Conservation (phyloP, 768 basidiomycete species). For the Kwoniella sp. region DNA sequence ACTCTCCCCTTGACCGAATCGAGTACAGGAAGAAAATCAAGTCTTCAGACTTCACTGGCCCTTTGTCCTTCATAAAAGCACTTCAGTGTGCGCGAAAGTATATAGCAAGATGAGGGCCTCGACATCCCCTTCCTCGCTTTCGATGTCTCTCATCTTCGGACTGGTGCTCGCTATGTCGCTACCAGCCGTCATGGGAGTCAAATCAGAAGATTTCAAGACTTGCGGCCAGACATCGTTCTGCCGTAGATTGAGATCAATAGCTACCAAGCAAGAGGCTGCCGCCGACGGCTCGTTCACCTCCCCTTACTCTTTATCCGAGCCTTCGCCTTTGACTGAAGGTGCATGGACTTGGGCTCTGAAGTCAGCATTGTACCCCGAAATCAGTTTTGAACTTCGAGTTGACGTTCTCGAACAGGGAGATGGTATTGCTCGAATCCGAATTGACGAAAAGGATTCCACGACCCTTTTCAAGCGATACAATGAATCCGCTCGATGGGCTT, state of each 20-base stretch:
- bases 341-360: conserved; percentile 72
- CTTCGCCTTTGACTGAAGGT: conserved; percentile 12
- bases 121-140: not conserved
- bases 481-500: conserved; percentile 86
- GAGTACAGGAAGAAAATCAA: not conserved
- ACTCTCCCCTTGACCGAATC: not conserved
- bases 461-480: conserved; percentile 81
- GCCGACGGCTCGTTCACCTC: conserved; percentile 69
- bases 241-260: conserved; percentile 81
- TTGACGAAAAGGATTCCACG: conserved; percentile 75
- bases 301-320: conserved; percentile 74
- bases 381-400: conserved; percentile 79
- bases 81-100: no score
- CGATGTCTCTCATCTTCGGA: not conserved
- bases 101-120: not conserved
- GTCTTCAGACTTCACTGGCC: not conserved
- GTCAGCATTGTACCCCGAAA: conserved; percentile 78
- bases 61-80: not conserved
- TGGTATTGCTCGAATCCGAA: conserved; percentile 84
- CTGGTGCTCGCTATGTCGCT: not conserved
- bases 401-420: conserved; percentile 72
- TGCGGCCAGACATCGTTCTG: conserved; percentile 96
- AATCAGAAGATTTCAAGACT: conserved; percentile 84
- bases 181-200: conserved; percentile 45
- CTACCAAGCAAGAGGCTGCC: conserved; percentile 67